Conservation (phyloP, 106 monocot species). For the Chionographis japonica region DNA sequence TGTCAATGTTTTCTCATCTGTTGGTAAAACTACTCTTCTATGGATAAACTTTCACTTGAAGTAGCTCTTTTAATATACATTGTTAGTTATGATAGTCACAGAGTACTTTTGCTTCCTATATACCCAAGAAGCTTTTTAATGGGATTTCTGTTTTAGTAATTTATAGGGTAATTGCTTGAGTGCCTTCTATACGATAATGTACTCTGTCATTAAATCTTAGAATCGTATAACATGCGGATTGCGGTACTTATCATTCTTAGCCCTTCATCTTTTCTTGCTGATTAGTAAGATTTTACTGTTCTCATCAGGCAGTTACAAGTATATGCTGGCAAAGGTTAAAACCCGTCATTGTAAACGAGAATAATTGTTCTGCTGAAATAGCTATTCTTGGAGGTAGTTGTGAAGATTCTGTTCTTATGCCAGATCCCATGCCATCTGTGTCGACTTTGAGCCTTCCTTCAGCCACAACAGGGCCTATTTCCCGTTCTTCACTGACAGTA, state of each 20-base stretch:
- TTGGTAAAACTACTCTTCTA: too few species aligned
- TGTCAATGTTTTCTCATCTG: too few species aligned
- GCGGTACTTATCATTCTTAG: too few species aligned
- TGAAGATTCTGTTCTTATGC: conserved; percentile 95
- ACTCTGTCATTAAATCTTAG: background rate
- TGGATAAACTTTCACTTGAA: too few species aligned
- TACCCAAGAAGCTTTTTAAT: too few species aligned
- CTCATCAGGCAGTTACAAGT: conserved; percentile 71
- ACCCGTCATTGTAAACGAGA: conserved; percentile 73
- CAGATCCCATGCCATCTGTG: conserved; percentile 83
- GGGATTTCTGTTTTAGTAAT: too few species aligned
- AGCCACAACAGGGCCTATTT: conserved; percentile 17
- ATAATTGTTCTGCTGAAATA: conserved; percentile 61
- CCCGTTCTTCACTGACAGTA: conserved; percentile 33
- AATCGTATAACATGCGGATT: too few species aligned
- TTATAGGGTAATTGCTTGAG: too few species aligned
- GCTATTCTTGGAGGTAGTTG: conserved; percentile 79
- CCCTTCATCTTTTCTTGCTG: background rate
- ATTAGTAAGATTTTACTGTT: conserved; percentile 4
- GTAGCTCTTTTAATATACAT: too few species aligned
- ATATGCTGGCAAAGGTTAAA: conserved; percentile 97
- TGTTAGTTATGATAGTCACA: too few species aligned
- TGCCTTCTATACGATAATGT: too few species aligned
- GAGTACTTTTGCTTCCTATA: too few species aligned
- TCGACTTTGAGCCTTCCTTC: conserved; percentile 34